Evolutionary conservation across 257 asterid genomes (phyloP), one percentile per base, ranked within the genome.

Genomic region (Avicennia marina): DNA sequence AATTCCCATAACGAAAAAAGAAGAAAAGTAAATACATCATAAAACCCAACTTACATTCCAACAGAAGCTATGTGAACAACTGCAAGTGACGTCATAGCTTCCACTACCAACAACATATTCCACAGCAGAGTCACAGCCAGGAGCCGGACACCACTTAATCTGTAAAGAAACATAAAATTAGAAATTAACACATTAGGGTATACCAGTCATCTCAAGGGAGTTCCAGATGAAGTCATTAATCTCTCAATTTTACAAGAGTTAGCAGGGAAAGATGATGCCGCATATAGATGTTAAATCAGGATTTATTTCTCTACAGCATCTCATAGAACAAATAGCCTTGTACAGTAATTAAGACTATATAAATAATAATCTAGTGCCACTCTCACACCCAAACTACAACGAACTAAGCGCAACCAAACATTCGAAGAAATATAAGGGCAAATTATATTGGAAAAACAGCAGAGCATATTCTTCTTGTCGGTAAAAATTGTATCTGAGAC

Each of bases 81-180:
- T 66, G 72, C 98, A 91, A 56, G 81, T 56, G 72, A 91, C 96
- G 69, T 91, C 98, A 67, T 83, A 91, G 80, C 78, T 85, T 64
- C 98, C 95, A 64, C 96, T 80, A 61, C 98, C 98, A 55, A 74
- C 82, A n/a, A 72, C 91, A 74, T 63, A 91, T 67, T 91, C 95
- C 58, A 88, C 80, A 17, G 95, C 95, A 69, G 67, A 75, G 60
- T 91, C 98, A 80, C 96, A 91, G 21, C 96, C 96, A 45, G 99
- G 99, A 45, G 87, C 84, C 68, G 99, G 99, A 60, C 99, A 93
- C 99, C 99, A 93, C 71, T 93, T 93, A 53, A 95, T 84, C 99
- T 93, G 86, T 57, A 69, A 60, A 56, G 38, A 40, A 44, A 41
- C 38, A 63, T 18, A 52, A 29, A 3, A 33, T 4, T 4, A 12